Base-by-base conservation (phyloP, 768 basidiomycete species). In the Boletus barrowsii region DNA sequence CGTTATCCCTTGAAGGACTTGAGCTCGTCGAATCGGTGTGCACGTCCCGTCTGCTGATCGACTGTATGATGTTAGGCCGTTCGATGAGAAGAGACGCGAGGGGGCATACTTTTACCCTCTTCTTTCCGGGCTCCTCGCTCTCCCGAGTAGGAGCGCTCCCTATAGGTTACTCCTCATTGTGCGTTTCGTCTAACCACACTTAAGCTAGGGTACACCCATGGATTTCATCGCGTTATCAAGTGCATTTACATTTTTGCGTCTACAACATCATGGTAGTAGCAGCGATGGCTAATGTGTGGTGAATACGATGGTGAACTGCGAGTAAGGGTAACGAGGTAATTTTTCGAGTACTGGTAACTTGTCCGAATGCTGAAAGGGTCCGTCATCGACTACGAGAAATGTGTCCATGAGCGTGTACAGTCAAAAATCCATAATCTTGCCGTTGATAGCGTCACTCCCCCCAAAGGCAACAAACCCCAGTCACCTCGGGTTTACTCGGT, bases 401-500 rank as follows among this genome's bases (percentile, higher is more conserved):
- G 43, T 56, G 61, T 66, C 62, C 64, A 20, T 68, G 57, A 53
- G 20, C 47, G 45, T 44, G 51, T 63, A 57, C 58, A 57, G 43
- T 51, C 55, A 52, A 40, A 56, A 57, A 57, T 71, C 52, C 65
- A 39, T 44, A 53, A 52, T 18, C 18, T 45, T 50, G 44, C 18
- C 37, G 48, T 37, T 17, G 33, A 47, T 48, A 44, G 37, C 43
- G 22, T 36, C 36, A 33, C n/a, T 42, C 22, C 29, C 36, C 32
- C 29, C 40, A 13, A 46, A 55, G 41, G 20, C 17, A 42, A 36
- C 22, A 8, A 47, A 39, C 35, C 42, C 8, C 3, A 10, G 26
- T 15, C 39, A 45, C 40, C 41, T 33, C 40, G 24, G 43, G 39
- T 67, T 76, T 82, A 88, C 77, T 88, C 87, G 42, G 79, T 79